Evolutionary conservation across 371 early-diverging fungal genomes (phyloP).

Genomic region (Mucor mucedo): DNA sequence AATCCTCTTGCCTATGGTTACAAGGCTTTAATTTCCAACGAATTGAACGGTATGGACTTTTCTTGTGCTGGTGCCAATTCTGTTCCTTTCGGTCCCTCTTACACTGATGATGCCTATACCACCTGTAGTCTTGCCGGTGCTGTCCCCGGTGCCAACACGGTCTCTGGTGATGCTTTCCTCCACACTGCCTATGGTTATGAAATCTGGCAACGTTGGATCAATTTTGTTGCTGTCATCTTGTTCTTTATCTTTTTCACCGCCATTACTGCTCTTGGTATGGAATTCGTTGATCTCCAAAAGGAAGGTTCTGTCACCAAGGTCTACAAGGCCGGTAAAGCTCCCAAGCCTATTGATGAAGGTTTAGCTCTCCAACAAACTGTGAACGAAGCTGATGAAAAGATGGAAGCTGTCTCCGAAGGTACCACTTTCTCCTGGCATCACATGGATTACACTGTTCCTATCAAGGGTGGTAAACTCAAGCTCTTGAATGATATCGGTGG

Average conservation of each 20-base stretch:
- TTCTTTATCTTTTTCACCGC: constrained; percentile 62
- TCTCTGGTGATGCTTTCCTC: constrained; percentile 61
- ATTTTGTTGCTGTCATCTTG: constrained; percentile 61
- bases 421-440: constrained; percentile 66
- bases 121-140: constrained; percentile 62
- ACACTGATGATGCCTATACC: constrained; percentile 49
- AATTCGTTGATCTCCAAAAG: constrained; percentile 57
- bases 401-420: constrained; percentile 51
- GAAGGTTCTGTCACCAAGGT: constrained; percentile 62
- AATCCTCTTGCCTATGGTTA: constrained; percentile 73
- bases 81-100: constrained; percentile 51
- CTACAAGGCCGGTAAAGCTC: constrained; percentile 52
- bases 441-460: constrained; percentile 63
- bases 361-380: constrained; percentile 25
- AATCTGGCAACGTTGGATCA: constrained; percentile 59
- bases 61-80: constrained; percentile 46
- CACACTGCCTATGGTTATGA: constrained; percentile 39
- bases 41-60: constrained; percentile 54
- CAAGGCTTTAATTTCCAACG: constrained; percentile 70
- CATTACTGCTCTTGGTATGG: constrained; percentile 58
- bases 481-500: constrained; percentile 60
- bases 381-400: constrained; percentile 31
- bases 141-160: constrained; percentile 46
- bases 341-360: constrained; percentile 32
- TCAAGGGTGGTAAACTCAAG: constrained; percentile 59